Evolutionary conservation across 345 rosid species (phyloP), one percentile per base, ranked within the genome.

Genomic region (Hypericum androsaemum): DNA sequence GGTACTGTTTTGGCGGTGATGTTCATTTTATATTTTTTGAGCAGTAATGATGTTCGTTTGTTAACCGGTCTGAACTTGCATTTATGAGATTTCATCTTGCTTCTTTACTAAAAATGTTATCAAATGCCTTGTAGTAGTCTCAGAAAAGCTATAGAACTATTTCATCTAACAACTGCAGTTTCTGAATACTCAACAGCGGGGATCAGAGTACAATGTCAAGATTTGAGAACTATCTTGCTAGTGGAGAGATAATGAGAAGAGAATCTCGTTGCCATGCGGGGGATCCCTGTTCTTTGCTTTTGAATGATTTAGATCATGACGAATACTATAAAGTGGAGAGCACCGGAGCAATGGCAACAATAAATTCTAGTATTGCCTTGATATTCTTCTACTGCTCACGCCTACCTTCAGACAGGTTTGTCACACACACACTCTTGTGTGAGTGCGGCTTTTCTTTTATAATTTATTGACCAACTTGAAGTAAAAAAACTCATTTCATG

Each of bases 321-420:
- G 77, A 72, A 6, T 11, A 32, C 35, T 88, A 72, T 64, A 10
- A 58, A 7, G 94, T 92, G 36, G 67, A 67, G 37, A 66, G 82
- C 68, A 83, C 96, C 0, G 80, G 80, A 5, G 89, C 96, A 50
- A 59, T 56, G 16, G 81, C 71, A 32, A 82, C 76, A 37, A 80
- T 77, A 41, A 42, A 65, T 65, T 84, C 95, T 22, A 82, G 96
- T 16, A 78, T 88, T 48, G 12, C 51, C 41, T 68, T 90, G 77
- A 57, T 90, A 57, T 46, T 81, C 69, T 81, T 76, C 52, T 92
- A 88, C 60, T 92, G 98, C 73, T 83, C 96, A 6, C 74, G 84
- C 39, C 89, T 88, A 44, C 98, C 95, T 62, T 86, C 88, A 17
- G 98, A 92, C 44, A 74, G 77, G 96, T 92, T 55, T 64, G 84